These are phyloP conservation scores for Xylaria sp. DNA, from an alignment of 2,329 filamentous ascomycete genomes.

Conservation along the genomic window DNA sequence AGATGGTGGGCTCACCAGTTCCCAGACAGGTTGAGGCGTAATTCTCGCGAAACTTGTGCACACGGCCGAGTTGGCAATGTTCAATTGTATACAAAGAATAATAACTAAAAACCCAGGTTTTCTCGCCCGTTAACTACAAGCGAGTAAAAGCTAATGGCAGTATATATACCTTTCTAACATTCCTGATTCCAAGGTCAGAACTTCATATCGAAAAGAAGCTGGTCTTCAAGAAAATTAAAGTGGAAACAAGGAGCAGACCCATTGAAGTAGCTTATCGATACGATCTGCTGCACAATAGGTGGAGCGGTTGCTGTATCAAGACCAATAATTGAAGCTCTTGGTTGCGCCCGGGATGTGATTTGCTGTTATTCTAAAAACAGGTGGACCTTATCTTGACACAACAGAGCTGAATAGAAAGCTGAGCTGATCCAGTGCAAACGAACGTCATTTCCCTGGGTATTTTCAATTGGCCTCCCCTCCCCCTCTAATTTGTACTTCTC, in stretches of 20 bases:
- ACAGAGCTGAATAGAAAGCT: slow-evolving; percentile 22
- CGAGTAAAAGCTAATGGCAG: neutral
- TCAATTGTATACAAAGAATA: neutral
- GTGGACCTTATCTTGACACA: neutral
- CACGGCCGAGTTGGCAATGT: neutral
- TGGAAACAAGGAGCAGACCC: slow-evolving; percentile 32
- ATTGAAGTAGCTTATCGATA: slow-evolving; percentile 36
- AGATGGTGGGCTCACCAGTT: slow-evolving; percentile 3
- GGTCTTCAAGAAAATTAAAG: slow-evolving; percentile 46
- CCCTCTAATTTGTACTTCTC: slow-evolving; percentile 7
- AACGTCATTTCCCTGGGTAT: slow-evolving; percentile 43
- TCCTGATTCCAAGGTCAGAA: neutral
- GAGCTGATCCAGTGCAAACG: neutral
- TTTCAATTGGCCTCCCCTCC: slow-evolving; percentile 33
- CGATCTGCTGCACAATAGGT: neutral
- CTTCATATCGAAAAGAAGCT: slow-evolving; percentile 3
- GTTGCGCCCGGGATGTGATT: slow-evolving; percentile 8
- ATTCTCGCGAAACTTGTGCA: neutral
- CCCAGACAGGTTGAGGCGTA: neutral
- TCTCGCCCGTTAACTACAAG: neutral
- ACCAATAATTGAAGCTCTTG: too few species aligned
- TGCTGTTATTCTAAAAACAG: neutral
- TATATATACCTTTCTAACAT: slow-evolving; percentile 2
- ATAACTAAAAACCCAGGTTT: neutral
- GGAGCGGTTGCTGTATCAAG: too few species aligned